Evolutionary conservation across 495 filamentous ascomycete genomes (phyloP), one percentile per base, ranked within the genome.

Genomic region (Lasiosphaeris hirsuta): DNA sequence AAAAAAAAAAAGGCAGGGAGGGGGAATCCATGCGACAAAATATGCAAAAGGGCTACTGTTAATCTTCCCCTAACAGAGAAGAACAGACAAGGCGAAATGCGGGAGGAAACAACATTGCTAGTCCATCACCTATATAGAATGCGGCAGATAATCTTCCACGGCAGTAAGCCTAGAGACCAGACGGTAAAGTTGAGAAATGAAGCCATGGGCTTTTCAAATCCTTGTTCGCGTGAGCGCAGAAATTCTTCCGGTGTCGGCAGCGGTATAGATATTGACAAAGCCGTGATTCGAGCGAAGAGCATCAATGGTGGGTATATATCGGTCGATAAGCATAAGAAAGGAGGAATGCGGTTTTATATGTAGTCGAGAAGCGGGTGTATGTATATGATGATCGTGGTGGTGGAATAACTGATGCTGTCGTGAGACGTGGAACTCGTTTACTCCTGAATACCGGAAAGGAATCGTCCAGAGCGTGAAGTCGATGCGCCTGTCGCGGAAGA

Each of bases 221-320:
- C 30, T 51, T 35, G 47, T 61, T 57, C 71, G 73, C 73, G 73
- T 74, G 72, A 74, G 73, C 72, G 73, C 67, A 51, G 51, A 48
- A 57, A 67, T 51, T 75, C 70, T 74, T 75, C 57, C 36, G 42
- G 57, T 54, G 44, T 57, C 49, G 48, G 55, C 50, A 59, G 54
- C 54, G 52, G 51, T 68, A 56, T 59, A 65, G 43, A 56, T 57
- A 10, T 42, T 47, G 38, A 41, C 35, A 41, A 51, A 45, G 30
- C 46, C 43, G 42, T 60, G 23, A 37, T 37, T 54, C 41, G 11
- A 46, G 13, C 47, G 15, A 50, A 49, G 37, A 61, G 62, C 49
- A 61, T 53, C 51, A 57, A 45, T 59, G 38, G 23, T 42, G 63
- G 63, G 61, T 65, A 71, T 67, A 63, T 62, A 36, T 49, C 44